Base-by-base conservation (phyloP, 768 basidiomycete genomes). In the Amanita fuliginea region DNA sequence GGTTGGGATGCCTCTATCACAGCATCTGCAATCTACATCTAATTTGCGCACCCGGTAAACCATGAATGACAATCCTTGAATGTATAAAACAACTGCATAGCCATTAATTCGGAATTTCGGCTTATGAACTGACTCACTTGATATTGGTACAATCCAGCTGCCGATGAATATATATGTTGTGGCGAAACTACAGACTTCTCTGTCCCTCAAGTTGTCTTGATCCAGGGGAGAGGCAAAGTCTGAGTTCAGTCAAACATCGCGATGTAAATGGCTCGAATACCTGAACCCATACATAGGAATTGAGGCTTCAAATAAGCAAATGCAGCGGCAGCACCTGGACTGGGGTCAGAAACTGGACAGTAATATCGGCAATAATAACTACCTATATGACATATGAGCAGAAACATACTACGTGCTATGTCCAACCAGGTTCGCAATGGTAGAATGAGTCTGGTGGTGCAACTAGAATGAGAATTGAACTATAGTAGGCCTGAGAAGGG, bases 361-460 rank as follows among this genome's bases (percentile, higher is more conserved):
- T 14, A 34, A 37, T 26, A 28, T 28, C 22, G 3, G 26, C 11
- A 33, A 14, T 7, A 43, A 30, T 24, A 14, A 22, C 32, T 54
- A 77, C 78, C 74, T 14, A 71, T 59, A 47, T 81, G 78, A 21
- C 59, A 57, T 10, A 70, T 35, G 7, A 76, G 51, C 16, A 81
- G 60, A 41, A 77, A 66, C 22, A 71, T 42, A 22, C 80, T 56
- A 26, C 78, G 70, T 9, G 75, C 73, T 1, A 66, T 67, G 55
- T 82, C 80, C 3, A 80, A 57, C 77, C 77, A 80, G 11, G 63
- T 56, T 34, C 76, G 67, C 42, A 79, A 81, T 35, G 62, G 51
- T 1, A 73, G 57, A 32, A 78, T 56, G 21, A 78, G 61, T 52
- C 77, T 78, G 37, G 3, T 24, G n/a, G 14, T 16, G 24, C 10